Percentiles rank a stretch among this genome's conserved stretches.
Conservation (phyloP, 371 early-diverging fungal species). For the Coemansia sp. region DNA sequence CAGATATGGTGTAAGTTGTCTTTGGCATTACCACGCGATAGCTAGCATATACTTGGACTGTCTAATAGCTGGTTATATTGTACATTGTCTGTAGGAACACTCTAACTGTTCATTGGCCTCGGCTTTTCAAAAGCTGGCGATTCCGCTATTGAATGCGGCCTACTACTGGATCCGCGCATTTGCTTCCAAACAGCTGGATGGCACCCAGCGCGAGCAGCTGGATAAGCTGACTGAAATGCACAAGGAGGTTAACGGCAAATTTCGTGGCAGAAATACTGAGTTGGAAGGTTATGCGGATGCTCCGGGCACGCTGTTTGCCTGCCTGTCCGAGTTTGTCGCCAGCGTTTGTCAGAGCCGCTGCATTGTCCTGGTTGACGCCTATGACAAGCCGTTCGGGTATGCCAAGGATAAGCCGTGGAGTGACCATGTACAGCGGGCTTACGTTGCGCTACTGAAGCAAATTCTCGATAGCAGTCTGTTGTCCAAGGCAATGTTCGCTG, state of each 20-base stretch:
- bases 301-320: neutral
- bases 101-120: too few relatives aligned
- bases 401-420: constrained; percentile 1
- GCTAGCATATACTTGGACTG: too few relatives aligned
- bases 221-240: neutral
- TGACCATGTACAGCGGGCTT: neutral
- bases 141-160: too few relatives aligned
- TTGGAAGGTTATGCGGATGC: neutral
- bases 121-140: too few relatives aligned
- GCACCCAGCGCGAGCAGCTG: neutral
- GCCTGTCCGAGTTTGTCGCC: neutral
- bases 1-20: too few relatives aligned
- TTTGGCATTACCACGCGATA: too few relatives aligned
- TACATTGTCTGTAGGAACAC: too few relatives aligned
- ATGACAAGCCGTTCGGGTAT: neutral
- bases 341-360: neutral
- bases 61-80: too few relatives aligned
- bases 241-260: too few relatives aligned
- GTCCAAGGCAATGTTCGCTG: neutral
- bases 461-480: constrained; percentile 1
- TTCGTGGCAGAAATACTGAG: too few relatives aligned
- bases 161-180: neutral
- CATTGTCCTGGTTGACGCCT: constrained; percentile 3
- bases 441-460: neutral
- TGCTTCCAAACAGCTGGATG: neutral